A percentile compares a stretch with the other conserved stretches of the same genome.
Evolutionary conservation across 139 green algal genomes (phyloP).

Genomic region (Protoeuglena noctilucae): DNA sequence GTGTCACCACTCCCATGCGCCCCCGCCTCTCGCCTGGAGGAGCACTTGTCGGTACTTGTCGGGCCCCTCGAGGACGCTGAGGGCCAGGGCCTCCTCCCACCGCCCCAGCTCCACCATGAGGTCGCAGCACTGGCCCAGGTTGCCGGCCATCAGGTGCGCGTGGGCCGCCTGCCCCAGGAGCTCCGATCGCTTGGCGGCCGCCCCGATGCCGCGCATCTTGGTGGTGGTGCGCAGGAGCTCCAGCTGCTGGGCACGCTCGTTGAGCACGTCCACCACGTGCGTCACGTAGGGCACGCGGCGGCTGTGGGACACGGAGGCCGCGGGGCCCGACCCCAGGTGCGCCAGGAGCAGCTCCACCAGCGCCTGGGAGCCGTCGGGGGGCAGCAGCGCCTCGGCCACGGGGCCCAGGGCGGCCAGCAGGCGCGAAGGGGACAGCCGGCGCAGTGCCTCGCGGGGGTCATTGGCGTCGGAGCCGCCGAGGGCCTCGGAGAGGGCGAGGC

Average conservation of each 20-base stretch:
- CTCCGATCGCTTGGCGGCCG: constrained; percentile 9
- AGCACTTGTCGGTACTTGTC: constrained; percentile 18
- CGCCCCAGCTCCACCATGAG: constrained; percentile 14
- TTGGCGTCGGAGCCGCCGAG: not conserved
- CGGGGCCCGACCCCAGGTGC: not conserved
- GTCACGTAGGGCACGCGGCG: not conserved
- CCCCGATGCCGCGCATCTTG: constrained; percentile 3
- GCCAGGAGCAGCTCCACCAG: not conserved
- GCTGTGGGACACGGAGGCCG: not conserved
- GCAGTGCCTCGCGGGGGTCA: not conserved
- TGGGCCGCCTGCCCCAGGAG: constrained; percentile 12
- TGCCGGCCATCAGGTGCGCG: constrained; percentile 18
- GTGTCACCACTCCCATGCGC: no score
- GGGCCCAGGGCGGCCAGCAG: not conserved
- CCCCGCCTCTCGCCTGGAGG: no score
- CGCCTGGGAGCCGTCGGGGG: not conserved
- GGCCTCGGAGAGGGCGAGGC: not conserved
- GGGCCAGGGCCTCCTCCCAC: constrained; percentile 18
- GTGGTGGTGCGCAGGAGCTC: not conserved
- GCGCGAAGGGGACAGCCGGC: not conserved
- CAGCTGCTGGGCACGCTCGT: constrained; percentile 2
- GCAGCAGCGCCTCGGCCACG: not conserved
- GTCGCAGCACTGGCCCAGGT: constrained; percentile 21
- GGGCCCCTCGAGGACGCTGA: constrained; percentile 12
- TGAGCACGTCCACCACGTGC: not conserved